Conservation (phyloP, 352 stramenopile species). For the Thraustochytrium aureum region DNA sequence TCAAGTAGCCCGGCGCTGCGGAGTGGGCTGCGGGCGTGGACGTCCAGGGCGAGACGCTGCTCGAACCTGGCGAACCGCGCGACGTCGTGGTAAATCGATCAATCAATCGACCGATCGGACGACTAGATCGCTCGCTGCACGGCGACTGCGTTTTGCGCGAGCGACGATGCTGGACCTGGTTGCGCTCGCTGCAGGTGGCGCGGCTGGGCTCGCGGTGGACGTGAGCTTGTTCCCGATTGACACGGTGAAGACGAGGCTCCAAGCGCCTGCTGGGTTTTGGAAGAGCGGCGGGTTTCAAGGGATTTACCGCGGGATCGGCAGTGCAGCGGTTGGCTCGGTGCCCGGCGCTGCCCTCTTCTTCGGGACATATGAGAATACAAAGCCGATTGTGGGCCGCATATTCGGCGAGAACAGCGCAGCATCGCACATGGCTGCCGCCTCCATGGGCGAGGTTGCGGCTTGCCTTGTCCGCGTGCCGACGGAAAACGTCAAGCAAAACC, state of each 20-base stretch:
- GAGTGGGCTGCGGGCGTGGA: too few relatives aligned
- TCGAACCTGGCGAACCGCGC: too few relatives aligned
- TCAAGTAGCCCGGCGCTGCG: too few relatives aligned
- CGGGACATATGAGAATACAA: slow-evolving; percentile 54
- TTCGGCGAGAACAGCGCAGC: slow-evolving; percentile 58
- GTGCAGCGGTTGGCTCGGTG: slow-evolving; percentile 81
- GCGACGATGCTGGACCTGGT: too few relatives aligned
- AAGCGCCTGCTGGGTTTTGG: slow-evolving; percentile 94
- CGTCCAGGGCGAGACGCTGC: too few relatives aligned
- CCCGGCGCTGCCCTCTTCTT: slow-evolving; percentile 64
- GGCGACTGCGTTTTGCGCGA: too few relatives aligned
- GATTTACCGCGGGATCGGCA: slow-evolving; percentile 83
- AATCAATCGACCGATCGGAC: too few relatives aligned
- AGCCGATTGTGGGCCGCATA: not conserved
- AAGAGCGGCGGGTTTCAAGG: slow-evolving; percentile 94
- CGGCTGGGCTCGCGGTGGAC: slow-evolving; percentile 96
- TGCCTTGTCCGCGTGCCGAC: slow-evolving; percentile 98
- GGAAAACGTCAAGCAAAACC: slow-evolving; percentile 98
- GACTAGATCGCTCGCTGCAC: too few relatives aligned
- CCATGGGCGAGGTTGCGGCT: slow-evolving; percentile 89
- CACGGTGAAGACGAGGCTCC: slow-evolving; percentile 97
- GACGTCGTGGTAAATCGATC: too few relatives aligned
- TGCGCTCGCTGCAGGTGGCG: too few relatives aligned
- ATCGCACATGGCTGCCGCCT: slow-evolving; percentile 93
- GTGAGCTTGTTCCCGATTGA: slow-evolving; percentile 97